Percentiles rank a stretch among this genome's conserved stretches.
phyloP scores from a whole-genome alignment of 768 basidiomycete species.

The Russula vinacea region DNA sequence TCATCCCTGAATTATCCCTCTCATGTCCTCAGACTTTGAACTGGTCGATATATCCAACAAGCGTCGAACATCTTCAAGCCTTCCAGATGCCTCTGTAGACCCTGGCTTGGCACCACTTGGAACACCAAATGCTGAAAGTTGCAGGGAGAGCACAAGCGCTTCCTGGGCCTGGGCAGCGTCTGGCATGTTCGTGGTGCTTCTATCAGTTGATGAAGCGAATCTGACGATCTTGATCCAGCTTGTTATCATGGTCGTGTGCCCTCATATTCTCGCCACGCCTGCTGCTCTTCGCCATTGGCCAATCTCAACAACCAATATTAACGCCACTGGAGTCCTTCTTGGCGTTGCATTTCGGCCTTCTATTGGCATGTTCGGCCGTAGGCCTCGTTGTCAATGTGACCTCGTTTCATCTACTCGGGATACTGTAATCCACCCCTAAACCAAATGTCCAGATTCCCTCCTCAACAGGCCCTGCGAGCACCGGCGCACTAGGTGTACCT shows the following conservation, averaged over 20 bases:
- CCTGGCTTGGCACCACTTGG: not conserved
- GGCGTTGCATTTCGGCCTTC: constrained; percentile 60
- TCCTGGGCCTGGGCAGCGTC: constrained; percentile 27
- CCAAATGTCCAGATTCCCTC: constrained; percentile 44
- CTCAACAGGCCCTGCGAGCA: constrained; percentile 34
- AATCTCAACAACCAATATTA: constrained; percentile 49
- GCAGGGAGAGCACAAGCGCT: constrained; percentile 18
- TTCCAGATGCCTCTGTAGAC: not conserved
- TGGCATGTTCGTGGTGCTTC: constrained; percentile 25
- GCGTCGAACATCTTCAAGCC: constrained; percentile 11
- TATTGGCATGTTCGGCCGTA: constrained; percentile 53
- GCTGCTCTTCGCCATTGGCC: constrained; percentile 53
- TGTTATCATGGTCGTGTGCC: constrained; percentile 31
- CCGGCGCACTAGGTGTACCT: constrained; percentile 28
- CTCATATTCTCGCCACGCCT: constrained; percentile 56
- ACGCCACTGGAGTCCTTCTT: constrained; percentile 71
- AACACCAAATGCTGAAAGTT: constrained; percentile 1
- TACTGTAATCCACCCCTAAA: not conserved
- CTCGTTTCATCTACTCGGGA: constrained; percentile 16
- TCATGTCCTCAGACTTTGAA: constrained; percentile 36
- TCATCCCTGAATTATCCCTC: not conserved
- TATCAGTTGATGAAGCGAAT: constrained; percentile 3
- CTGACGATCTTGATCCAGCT: constrained; percentile 23
- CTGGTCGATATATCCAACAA: constrained; percentile 40
- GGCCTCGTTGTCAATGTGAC: constrained; percentile 58